phyloP scores from a whole-genome alignment of 2,329 filamentous ascomycete species.

The Cadophora sp. region DNA sequence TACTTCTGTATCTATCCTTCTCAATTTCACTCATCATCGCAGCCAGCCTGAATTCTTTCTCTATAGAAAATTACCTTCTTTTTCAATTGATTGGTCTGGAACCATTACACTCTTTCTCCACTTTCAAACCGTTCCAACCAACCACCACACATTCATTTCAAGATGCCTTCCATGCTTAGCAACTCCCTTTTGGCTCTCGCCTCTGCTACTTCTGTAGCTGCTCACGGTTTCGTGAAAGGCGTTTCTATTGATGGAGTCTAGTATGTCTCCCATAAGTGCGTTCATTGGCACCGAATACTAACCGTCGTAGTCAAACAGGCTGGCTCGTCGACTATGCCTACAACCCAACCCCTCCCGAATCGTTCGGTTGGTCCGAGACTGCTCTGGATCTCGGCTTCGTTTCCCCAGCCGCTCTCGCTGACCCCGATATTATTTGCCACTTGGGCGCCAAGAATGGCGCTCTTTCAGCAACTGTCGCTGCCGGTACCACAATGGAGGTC shows the following conservation, averaged over 20 bases:
- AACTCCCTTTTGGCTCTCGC: constrained; percentile 1
- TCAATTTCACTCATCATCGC: not conserved
- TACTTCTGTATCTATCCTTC: not conserved
- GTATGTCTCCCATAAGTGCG: not conserved
- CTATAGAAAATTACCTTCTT: constrained; percentile 7
- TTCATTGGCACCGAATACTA: not conserved
- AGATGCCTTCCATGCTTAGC: not conserved
- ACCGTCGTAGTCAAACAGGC: not conserved
- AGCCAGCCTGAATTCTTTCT: constrained; percentile 10
- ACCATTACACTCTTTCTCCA: constrained; percentile 8
- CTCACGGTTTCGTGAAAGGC: constrained; percentile 1
- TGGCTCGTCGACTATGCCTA: constrained; percentile 22
- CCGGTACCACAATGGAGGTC: constrained; percentile 53
- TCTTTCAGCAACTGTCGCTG: constrained; percentile 49
- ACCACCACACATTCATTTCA: constrained; percentile 1
- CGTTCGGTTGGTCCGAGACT: constrained; percentile 50
- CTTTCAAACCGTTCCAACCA: constrained; percentile 2
- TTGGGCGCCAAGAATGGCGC: constrained; percentile 49
- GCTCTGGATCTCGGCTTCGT: constrained; percentile 56
- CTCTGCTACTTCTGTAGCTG: not conserved
- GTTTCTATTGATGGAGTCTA: constrained; percentile 1
- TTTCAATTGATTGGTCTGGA: constrained; percentile 11
- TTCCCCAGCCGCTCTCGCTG: constrained; percentile 50
- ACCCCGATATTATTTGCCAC: constrained; percentile 57
- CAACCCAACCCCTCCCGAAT: constrained; percentile 34